These are phyloP conservation scores for Podila epicladia DNA, from an alignment of 192 early-diverging fungal genomes.

Conservation along the genomic window DNA sequence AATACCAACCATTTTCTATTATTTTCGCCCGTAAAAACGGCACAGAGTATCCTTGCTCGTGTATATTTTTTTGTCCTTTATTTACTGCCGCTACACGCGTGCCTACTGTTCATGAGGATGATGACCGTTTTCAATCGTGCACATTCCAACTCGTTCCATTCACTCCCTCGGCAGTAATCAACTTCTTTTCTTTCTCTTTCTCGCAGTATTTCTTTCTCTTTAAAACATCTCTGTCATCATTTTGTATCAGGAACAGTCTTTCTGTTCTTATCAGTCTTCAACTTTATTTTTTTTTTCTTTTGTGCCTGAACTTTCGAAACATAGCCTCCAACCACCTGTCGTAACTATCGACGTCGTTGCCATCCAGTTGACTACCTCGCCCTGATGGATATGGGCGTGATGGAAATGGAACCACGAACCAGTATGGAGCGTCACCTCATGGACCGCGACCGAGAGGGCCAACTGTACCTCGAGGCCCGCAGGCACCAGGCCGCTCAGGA, in stretches of 20 bases:
- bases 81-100: neutral
- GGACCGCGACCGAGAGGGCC: conserved; percentile 48
- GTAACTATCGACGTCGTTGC: neutral
- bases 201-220: too few species aligned
- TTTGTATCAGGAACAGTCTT: too few species aligned
- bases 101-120: too few species aligned
- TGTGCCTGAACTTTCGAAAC: too few species aligned
- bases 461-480: conserved; percentile 36
- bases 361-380: neutral
- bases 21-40: neutral
- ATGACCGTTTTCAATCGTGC: too few species aligned
- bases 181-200: neutral
- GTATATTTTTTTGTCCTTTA: neutral
- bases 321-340: neutral
- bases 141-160: neutral
- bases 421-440: conserved; percentile 45
- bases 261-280: too few species aligned
- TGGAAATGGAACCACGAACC: conserved; percentile 33
- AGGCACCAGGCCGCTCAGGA: conserved; percentile 31
- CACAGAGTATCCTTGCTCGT: too few species aligned
- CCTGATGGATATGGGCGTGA: conserved; percentile 12
- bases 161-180: neutral
- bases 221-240: too few species aligned
- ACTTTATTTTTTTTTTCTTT: too few species aligned
- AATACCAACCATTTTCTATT: neutral